phyloP scores from a whole-genome alignment of 139 green algal species.

The Chlamydomonas applanata region DNA sequence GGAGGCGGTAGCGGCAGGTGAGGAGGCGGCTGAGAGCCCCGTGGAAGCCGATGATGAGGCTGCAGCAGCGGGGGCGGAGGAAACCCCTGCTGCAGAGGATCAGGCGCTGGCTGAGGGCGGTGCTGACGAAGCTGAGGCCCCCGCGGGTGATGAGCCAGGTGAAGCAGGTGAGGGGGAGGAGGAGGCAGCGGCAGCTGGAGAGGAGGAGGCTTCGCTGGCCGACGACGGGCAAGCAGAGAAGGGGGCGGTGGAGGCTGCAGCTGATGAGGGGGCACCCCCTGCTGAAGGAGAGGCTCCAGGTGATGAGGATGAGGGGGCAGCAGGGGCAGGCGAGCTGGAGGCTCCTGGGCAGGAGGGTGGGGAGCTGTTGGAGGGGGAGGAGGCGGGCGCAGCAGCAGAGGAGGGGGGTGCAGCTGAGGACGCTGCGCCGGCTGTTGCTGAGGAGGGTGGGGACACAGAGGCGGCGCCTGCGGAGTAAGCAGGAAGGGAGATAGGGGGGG shows the following conservation, averaged over 20 bases:
- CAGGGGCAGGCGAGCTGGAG: background rate
- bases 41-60: background rate
- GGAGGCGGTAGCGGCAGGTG: background rate
- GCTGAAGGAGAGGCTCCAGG: too few relatives aligned
- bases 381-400: too few relatives aligned
- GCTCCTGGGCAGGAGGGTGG: too few relatives aligned
- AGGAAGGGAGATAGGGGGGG: too few relatives aligned
- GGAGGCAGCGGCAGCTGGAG: too few relatives aligned
- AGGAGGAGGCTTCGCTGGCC: too few relatives aligned
- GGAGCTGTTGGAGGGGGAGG: too few relatives aligned
- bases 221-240: background rate
- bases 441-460: too few relatives aligned
- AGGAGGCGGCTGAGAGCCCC: background rate
- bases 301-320: background rate
- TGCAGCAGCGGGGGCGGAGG: background rate
- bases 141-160: background rate
- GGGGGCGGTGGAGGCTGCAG: background rate
- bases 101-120: slow-evolving; percentile 6
- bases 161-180: background rate
- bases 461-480: too few relatives aligned
- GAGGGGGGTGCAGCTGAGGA: too few relatives aligned
- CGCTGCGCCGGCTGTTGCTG: too few relatives aligned
- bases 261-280: background rate
- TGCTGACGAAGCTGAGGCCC: background rate
- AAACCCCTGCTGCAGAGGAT: background rate